Base-by-base conservation (phyloP, 495 filamentous ascomycete species). In the Penicillium silybi region DNA sequence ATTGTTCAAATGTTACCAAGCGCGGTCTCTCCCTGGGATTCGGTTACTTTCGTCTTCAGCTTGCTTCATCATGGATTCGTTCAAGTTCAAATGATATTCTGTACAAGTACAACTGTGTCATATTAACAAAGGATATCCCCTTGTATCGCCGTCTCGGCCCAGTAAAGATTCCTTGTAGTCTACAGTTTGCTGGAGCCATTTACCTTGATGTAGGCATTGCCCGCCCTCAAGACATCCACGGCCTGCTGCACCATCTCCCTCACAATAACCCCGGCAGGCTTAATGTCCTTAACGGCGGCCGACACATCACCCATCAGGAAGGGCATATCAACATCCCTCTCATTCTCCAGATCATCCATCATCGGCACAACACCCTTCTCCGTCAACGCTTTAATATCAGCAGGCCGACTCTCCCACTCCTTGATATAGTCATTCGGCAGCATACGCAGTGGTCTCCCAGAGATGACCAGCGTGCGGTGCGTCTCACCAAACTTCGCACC, bases 241-340 rank as follows among this genome's bases (percentile, higher is more conserved):
- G 90, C 89, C 70, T 92, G 85, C 32, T 68, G 64, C n/a, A 95
- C 87, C 86, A 96, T 95, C 62, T 92, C 87, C 48, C 80, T 80
- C 17, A 97, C 83, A 70, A 97, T 95, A 58, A 80, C 75, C 40
- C 74, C 80, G 0, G 92, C 92, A 1, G 92, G 90, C 71, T 88
- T 80, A 37, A 97, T 79, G 43, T 85, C 80, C 35, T 71, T 65
- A 22, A 97, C 83, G 9, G 81, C 74, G 2, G 86, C 92, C 0
- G 90, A 87, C 15, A 96, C 90, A 74, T 95, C 89, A n/a, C 90
- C 90, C 90, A 96, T 96, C 56, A 96, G 57, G 68, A 89, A 91
- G 25, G 90, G 90, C 49, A 85, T 74, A 62, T 95, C 89, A 34
- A 93, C 71, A 52, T 93, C 89, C 47, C 80, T 81, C 5, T 85